Evolutionary conservation across 1,139 yeast species (phyloP).

Genomic region (Yamadazyma kanchanaburiensis): DNA sequence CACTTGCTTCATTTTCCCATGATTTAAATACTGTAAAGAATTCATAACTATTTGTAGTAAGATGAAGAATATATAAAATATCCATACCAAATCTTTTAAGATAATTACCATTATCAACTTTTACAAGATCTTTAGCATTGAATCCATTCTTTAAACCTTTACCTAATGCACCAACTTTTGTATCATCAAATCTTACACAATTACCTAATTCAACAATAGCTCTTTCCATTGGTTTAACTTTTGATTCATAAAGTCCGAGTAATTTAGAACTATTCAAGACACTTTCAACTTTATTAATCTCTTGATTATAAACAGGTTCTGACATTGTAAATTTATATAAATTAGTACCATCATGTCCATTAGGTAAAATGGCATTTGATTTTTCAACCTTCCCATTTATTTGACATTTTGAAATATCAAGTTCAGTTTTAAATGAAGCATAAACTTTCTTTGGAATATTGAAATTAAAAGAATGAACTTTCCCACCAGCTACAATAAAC

Average conservation of each 20-base stretch:
- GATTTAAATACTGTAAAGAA: conserved; percentile 67
- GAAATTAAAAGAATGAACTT: conserved; percentile 69
- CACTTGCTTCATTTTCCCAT: conserved; percentile 51
- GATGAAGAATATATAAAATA: conserved; percentile 66
- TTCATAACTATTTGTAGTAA: conserved; percentile 74
- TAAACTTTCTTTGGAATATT: conserved; percentile 73
- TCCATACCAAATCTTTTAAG: conserved; percentile 55
- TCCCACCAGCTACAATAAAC: conserved; percentile 63
- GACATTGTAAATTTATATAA: conserved; percentile 67
- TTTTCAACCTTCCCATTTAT: conserved; percentile 57
- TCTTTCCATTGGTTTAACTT: conserved; percentile 64
- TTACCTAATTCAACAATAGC: conserved; percentile 79
- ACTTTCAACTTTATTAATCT: conserved; percentile 56
- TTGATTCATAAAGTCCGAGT: conserved; percentile 74
- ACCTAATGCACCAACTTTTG: conserved; percentile 80
- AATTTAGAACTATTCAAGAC: conserved; percentile 62
- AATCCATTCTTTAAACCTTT: conserved; percentile 86
- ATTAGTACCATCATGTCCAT: conserved; percentile 57
- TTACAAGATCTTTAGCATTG: conserved; percentile 54
- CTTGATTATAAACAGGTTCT: conserved; percentile 57
- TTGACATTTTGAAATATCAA: conserved; percentile 42
- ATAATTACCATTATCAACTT: conserved; percentile 48
- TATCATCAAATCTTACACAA: conserved; percentile 63
- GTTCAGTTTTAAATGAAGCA: conserved; percentile 58
- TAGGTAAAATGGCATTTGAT: conserved; percentile 64